Evolutionary conservation across 1,139 yeast species (phyloP).

Genomic region (Diutina sp.): DNA sequence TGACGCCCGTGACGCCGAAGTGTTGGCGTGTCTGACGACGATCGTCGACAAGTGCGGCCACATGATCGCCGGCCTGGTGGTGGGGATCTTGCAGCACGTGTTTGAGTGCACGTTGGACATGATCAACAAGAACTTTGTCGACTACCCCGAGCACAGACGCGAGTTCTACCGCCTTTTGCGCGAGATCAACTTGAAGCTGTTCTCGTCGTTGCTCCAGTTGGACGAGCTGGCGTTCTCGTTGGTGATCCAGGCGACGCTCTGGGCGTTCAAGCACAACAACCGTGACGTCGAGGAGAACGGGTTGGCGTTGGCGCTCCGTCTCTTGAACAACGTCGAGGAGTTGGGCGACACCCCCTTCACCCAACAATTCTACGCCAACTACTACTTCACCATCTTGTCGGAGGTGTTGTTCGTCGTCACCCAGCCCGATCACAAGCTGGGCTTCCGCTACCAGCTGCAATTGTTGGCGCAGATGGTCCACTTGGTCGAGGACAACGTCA

Average conservation of each 20-base stretch:
- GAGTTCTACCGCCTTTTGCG: constrained; percentile 85
- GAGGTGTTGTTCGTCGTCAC: constrained; percentile 91
- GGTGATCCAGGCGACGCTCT: constrained; percentile 83
- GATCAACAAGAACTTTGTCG: constrained; percentile 92
- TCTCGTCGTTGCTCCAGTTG: constrained; percentile 73
- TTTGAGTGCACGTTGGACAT: constrained; percentile 90
- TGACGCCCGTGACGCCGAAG: constrained; percentile 97
- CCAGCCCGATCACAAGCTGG: constrained; percentile 96
- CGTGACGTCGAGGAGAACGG: constrained; percentile 93
- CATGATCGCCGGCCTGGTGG: constrained; percentile 83
- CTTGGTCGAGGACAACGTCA: constrained; percentile 65
- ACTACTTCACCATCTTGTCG: constrained; percentile 77
- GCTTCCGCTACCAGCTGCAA: constrained; percentile 80
- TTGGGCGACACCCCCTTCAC: constrained; percentile 70
- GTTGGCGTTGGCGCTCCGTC: constrained; percentile 65
- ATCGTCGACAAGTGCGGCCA: constrained; percentile 80
- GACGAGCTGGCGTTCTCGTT: constrained; percentile 90
- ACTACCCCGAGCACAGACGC: constrained; percentile 95
- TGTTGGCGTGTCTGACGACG: constrained; percentile 86
- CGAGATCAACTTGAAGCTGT: constrained; percentile 76
- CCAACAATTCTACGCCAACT: constrained; percentile 77
- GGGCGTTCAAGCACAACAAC: constrained; percentile 97
- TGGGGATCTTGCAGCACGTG: constrained; percentile 75
- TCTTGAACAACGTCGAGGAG: constrained; percentile 71
- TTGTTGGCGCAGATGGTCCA: constrained; percentile 76